A percentile compares a stretch with the other conserved stretches of the same genome.
phyloP scores from a whole-genome alignment of 2,329 filamentous ascomycete genomes.

The Pseudofabraea citricarpa region DNA sequence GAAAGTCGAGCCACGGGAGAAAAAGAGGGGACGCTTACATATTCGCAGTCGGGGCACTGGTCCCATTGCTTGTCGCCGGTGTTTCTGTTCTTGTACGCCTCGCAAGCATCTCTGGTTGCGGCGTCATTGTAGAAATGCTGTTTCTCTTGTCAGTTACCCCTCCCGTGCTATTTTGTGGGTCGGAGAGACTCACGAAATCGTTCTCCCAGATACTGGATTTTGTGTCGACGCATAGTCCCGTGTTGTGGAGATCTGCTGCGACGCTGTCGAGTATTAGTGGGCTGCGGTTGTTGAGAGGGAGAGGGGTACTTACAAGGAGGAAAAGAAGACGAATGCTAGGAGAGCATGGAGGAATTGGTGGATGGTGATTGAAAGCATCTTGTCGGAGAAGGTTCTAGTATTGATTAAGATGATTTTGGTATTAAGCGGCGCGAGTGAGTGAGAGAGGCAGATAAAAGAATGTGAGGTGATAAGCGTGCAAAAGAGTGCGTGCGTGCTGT shows the following conservation, averaged over 20 bases:
- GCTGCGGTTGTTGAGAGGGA: background rate
- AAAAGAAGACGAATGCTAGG: background rate
- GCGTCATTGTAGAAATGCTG: slow-evolving; percentile 12
- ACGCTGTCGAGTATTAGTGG: slow-evolving; percentile 4
- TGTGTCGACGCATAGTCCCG: slow-evolving; percentile 9
- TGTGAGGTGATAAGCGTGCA: too few species aligned
- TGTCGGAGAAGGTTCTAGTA: too few species aligned
- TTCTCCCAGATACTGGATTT: too few species aligned
- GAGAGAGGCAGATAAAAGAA: too few species aligned
- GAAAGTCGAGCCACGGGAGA: too few species aligned
- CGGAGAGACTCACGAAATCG: too few species aligned
- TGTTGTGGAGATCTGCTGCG: slow-evolving; percentile 18
- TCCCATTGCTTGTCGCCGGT: slow-evolving; percentile 9
- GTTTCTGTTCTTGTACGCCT: slow-evolving; percentile 10
- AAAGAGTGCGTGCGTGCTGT: too few species aligned
- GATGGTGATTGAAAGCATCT: too few species aligned
- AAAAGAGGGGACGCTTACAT: slow-evolving; percentile 3
- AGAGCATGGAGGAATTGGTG: too few species aligned
- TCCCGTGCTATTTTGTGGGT: too few species aligned
- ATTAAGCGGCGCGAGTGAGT: too few species aligned
- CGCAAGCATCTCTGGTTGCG: slow-evolving; percentile 11
- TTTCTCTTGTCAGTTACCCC: slow-evolving; percentile 1
- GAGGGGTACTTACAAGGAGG: background rate
- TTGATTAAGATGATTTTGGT: too few species aligned
- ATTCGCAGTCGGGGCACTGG: slow-evolving; percentile 13